phyloP scores from a whole-genome alignment of 805 yeast species.

The Grigorovia jiainica region DNA sequence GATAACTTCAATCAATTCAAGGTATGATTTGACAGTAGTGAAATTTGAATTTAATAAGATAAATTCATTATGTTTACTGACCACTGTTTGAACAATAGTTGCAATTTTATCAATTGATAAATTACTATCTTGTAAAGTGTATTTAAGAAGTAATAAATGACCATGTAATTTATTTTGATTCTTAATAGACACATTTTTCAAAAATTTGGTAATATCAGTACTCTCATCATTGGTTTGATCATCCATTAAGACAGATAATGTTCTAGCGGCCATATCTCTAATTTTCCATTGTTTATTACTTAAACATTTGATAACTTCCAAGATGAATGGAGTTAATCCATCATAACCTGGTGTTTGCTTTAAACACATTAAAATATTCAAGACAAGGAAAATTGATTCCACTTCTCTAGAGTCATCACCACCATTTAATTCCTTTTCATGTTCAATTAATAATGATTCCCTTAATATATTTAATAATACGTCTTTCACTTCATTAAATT shows the following conservation, averaged over 20 bases:
- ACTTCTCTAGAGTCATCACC: conserved; percentile 24
- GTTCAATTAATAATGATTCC: conserved; percentile 16
- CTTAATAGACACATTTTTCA: conserved; percentile 13
- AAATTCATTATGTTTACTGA: conserved; percentile 5
- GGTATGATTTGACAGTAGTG: conserved; percentile 29
- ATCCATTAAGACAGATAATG: conserved; percentile 44
- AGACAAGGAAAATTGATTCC: conserved; percentile 65
- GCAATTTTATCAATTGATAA: conserved; percentile 1
- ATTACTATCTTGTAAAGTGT: conserved; percentile 3
- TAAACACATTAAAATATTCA: conserved; percentile 61
- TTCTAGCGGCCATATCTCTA: conserved; percentile 76
- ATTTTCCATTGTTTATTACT: conserved; percentile 64
- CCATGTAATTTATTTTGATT: conserved; percentile 54
- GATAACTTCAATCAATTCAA: conserved; percentile 11
- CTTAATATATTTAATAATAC: conserved; percentile 38
- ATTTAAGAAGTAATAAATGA: conserved; percentile 35
- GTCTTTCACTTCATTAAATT: conserved; percentile 44
- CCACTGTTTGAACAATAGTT: conserved; percentile 1
- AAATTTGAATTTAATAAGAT: conserved; percentile 23
- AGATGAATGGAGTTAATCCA: conserved; percentile 44
- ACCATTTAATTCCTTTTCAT: conserved; percentile 6
- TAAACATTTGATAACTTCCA: conserved; percentile 40
- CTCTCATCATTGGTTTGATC: conserved; percentile 12
- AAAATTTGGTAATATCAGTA: conserved; percentile 23
- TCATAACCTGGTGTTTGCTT: conserved; percentile 49